Percentiles rank a stretch among this genome's conserved stretches.
Conservation (phyloP, 2,329 filamentous ascomycete species). For the Tolypocladium inflatum region DNA sequence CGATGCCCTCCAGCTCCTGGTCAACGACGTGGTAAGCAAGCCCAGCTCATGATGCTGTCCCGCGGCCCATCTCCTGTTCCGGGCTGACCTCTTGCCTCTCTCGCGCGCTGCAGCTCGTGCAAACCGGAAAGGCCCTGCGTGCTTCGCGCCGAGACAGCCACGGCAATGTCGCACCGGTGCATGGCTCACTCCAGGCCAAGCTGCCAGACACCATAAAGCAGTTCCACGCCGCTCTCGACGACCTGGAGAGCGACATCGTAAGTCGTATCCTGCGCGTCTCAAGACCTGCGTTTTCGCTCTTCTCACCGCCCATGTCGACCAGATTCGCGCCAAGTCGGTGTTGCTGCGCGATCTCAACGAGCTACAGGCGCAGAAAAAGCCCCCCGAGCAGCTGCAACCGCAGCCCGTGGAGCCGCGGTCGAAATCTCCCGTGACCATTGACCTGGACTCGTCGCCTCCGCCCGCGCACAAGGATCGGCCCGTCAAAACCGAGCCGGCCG, state of each 20-base stretch:
- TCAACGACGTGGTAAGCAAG: slow-evolving; percentile 45
- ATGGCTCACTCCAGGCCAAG: slow-evolving; percentile 27
- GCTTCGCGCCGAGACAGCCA: slow-evolving; percentile 36
- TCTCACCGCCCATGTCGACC: neutral
- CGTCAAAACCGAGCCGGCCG: slow-evolving; percentile 21
- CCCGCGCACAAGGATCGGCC: slow-evolving; percentile 17
- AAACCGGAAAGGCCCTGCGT: slow-evolving; percentile 48
- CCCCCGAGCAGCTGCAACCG: slow-evolving; percentile 9
- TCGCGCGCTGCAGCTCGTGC: slow-evolving; percentile 36
- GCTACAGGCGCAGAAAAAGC: slow-evolving; percentile 17
- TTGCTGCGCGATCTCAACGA: slow-evolving; percentile 43
- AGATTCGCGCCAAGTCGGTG: slow-evolving; percentile 43
- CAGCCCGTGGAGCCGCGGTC: slow-evolving; percentile 24
- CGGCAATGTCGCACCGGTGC: slow-evolving; percentile 22
- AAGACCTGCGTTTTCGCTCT: neutral
- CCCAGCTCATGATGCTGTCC: neutral
- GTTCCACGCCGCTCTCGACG: slow-evolving; percentile 45
- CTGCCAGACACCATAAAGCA: slow-evolving; percentile 35
- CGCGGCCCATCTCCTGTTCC: neutral
- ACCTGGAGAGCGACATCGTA: slow-evolving; percentile 49
- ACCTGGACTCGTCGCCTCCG: slow-evolving; percentile 24
- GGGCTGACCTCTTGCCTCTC: neutral
- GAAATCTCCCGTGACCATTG: slow-evolving; percentile 25
- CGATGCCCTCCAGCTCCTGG: slow-evolving; percentile 39
- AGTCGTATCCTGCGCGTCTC: slow-evolving; percentile 9